These are phyloP conservation scores for Hyaloperonospora brassicae DNA, from an alignment of 352 stramenopile genomes.

Conservation along the genomic window DNA sequence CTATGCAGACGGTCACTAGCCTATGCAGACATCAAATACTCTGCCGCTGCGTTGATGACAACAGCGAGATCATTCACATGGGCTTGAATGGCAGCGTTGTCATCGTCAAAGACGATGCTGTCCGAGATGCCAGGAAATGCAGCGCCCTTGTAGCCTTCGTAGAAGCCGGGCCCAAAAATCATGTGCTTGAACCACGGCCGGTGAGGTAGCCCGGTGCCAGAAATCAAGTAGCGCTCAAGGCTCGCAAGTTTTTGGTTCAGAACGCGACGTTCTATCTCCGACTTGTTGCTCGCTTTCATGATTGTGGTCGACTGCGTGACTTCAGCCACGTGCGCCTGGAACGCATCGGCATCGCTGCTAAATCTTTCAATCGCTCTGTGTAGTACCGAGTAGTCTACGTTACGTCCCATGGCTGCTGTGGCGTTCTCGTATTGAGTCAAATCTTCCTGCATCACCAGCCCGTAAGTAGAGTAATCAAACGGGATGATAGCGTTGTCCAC, in stretches of 20 bases:
- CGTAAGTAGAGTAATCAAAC: constrained; percentile 71
- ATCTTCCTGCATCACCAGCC: constrained; percentile 44
- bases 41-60: constrained; percentile 28
- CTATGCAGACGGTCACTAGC: no score
- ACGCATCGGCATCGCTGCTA: constrained; percentile 15
- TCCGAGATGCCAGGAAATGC: constrained; percentile 46
- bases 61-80: constrained; percentile 35
- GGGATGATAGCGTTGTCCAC: constrained; percentile 46
- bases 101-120: constrained; percentile 33
- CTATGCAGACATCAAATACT: constrained; percentile 20
- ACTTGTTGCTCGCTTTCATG: constrained; percentile 9
- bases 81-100: constrained; percentile 24
- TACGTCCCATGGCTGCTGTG: constrained; percentile 11
- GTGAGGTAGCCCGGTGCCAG: constrained; percentile 34
- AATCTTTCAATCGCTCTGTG: constrained; percentile 41
- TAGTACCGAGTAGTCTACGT: constrained; percentile 30
- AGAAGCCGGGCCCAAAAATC: constrained; percentile 45
- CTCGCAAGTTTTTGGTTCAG: constrained; percentile 20
- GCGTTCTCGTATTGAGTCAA: constrained; percentile 27
- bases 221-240: constrained; percentile 33
- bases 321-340: constrained; percentile 17
- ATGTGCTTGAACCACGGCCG: constrained; percentile 43
- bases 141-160: constrained; percentile 38
- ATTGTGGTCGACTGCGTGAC: constrained; percentile 1
- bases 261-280: constrained; percentile 4